Percentiles rank a stretch among this genome's conserved stretches.
These are phyloP conservation scores for Grosmannia huntii DNA, from an alignment of 2,329 filamentous ascomycete species.

Conservation along the genomic window DNA sequence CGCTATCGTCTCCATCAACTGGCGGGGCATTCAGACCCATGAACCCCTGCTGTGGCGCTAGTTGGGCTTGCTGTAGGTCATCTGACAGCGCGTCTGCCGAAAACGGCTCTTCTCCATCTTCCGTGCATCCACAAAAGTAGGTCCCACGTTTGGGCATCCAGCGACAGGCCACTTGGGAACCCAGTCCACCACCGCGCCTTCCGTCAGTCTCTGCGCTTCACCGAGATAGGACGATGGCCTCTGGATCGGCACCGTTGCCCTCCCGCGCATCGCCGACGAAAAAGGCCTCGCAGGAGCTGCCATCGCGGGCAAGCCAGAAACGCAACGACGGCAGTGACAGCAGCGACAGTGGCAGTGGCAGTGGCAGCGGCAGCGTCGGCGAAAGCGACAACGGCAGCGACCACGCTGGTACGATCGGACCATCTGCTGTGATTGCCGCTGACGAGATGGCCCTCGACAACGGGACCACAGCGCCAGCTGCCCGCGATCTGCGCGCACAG, in stretches of 20 bases:
- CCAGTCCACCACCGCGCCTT: background rate
- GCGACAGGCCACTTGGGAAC: background rate
- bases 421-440: background rate
- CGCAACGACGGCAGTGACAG: background rate
- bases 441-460: slow-evolving; percentile 11
- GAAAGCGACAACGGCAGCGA: background rate
- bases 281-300: slow-evolving; percentile 8
- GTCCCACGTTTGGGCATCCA: background rate
- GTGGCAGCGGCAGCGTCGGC: background rate
- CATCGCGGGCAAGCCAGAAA: slow-evolving; percentile 1
- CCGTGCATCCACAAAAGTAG: background rate
- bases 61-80: background rate
- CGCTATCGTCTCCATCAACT: background rate
- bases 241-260: slow-evolving; percentile 2
- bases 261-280: slow-evolving; percentile 10
- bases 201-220: background rate
- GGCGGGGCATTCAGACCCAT: background rate
- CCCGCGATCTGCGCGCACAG: slow-evolving; percentile 7
- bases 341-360: background rate
- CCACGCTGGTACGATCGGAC: background rate
- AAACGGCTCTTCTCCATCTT: background rate
- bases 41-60: background rate
- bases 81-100: slow-evolving; percentile 1
- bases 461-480: slow-evolving; percentile 2
- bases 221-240: slow-evolving; percentile 1